A percentile compares a stretch with the other conserved stretches of the same genome.
Conservation (phyloP, 805 yeast species). For the Ogataea parapolymorpha region DNA sequence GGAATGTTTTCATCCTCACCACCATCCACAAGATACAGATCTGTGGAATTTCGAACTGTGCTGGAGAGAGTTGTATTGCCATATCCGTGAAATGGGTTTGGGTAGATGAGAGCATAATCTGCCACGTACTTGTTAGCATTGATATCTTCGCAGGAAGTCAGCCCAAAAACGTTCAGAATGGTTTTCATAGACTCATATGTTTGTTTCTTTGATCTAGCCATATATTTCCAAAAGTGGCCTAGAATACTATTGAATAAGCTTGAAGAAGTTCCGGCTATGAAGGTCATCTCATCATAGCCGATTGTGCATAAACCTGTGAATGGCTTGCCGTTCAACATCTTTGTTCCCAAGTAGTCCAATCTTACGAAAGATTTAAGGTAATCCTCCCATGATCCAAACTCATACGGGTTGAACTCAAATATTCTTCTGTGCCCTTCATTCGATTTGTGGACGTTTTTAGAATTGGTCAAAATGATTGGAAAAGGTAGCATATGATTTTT, state of each 20-base stretch:
- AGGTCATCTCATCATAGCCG: conserved; percentile 58
- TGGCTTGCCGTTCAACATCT: conserved; percentile 42
- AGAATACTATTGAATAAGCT: conserved; percentile 57
- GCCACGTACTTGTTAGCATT: conserved; percentile 35
- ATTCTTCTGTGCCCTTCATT: conserved; percentile 40
- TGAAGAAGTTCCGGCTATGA: conserved; percentile 61
- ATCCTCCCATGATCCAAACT: conserved; percentile 67
- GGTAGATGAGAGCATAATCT: conserved; percentile 58
- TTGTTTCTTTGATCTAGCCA: conserved; percentile 31
- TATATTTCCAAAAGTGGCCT: conserved; percentile 43
- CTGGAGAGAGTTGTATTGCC: conserved; percentile 1
- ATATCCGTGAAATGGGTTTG: conserved; percentile 54
- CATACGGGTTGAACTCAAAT: conserved; percentile 62
- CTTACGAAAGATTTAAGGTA: conserved; percentile 44
- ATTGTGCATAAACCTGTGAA: conserved; percentile 37
- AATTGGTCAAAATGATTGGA: conserved; percentile 44
- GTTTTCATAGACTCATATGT: conserved; percentile 35
- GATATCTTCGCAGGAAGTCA: conserved; percentile 36
- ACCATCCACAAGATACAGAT: conserved; percentile 36
- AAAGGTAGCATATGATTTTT: conserved; percentile 41
- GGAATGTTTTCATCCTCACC: conserved; percentile 50
- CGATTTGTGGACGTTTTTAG: conserved; percentile 35
- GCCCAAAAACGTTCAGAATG: conserved; percentile 42
- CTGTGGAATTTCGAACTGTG: conserved; percentile 23
- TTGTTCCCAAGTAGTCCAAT: conserved; percentile 52